These are phyloP conservation scores for Fusarium duplospermum DNA, from an alignment of 2,329 filamentous ascomycete species.

Conservation along the genomic window DNA sequence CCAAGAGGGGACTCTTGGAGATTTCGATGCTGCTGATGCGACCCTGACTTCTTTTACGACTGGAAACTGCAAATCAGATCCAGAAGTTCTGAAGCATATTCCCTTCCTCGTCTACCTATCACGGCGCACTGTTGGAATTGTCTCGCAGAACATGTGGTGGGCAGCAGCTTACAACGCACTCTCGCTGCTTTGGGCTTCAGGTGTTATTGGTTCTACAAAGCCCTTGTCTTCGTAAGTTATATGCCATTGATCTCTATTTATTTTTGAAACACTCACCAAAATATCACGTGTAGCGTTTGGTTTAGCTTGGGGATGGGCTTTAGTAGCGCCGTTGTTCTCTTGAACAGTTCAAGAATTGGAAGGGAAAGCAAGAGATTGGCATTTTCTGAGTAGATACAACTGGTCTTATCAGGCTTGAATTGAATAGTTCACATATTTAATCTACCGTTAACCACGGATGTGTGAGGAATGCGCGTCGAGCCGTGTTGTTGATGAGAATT, in stretches of 20 bases:
- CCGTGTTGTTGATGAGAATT: neutral
- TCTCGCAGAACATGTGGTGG: neutral
- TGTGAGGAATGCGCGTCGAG: neutral
- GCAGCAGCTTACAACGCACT: neutral
- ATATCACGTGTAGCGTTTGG: neutral
- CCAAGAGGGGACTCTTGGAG: neutral
- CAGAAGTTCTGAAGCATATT: neutral
- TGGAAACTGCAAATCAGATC: neutral
- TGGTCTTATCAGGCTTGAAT: neutral
- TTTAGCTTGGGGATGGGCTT: neutral
- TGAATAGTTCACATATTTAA: neutral
- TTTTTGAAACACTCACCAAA: neutral
- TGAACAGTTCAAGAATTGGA: neutral
- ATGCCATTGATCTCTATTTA: accelerated
- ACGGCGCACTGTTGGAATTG: neutral
- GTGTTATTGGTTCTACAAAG: neutral
- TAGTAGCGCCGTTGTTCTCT: neutral
- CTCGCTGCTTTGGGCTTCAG: neutral
- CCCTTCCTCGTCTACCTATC: neutral
- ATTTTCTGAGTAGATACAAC: neutral
- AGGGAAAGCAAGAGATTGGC: neutral
- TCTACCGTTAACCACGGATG: too few relatives aligned
- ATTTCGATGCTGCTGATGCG: neutral
- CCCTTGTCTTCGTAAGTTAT: neutral
- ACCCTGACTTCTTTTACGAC: neutral